Conservation (phyloP, 148 eudicot genomes). For the Selenicereus undatus region DNA sequence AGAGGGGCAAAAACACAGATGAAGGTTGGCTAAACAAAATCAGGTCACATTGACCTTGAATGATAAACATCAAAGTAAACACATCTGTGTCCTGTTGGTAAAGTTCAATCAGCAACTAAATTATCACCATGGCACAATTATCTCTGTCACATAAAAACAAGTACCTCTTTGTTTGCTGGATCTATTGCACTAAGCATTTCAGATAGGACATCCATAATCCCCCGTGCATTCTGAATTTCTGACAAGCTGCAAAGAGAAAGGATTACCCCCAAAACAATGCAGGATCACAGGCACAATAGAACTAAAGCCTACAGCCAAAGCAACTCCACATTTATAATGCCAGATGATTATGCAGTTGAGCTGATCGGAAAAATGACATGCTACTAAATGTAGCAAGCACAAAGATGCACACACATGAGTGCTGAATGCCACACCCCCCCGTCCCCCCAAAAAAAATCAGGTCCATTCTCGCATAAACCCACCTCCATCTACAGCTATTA, state of each 20-base stretch:
- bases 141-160: background rate
- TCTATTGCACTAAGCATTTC: conserved; percentile 87
- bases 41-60: no score
- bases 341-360: background rate
- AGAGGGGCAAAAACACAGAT: background rate
- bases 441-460: no score
- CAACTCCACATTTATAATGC: background rate
- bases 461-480: background rate
- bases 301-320: background rate
- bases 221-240: conserved; percentile 87
- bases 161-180: conserved; percentile 84
- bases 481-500: background rate
- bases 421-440: background rate
- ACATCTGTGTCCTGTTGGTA: background rate
- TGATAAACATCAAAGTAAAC: background rate
- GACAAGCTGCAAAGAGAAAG: conserved; percentile 47
- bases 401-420: background rate
- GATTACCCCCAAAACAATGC: conserved; percentile 8
- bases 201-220: conserved; percentile 80
- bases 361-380: background rate
- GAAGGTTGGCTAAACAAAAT: background rate
- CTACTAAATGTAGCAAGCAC: background rate
- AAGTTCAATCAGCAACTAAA: background rate
- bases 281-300: background rate
- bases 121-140: background rate